These are phyloP conservation scores for Spergularia marina DNA, from an alignment of 148 eudicot species.

Conservation along the genomic window DNA sequence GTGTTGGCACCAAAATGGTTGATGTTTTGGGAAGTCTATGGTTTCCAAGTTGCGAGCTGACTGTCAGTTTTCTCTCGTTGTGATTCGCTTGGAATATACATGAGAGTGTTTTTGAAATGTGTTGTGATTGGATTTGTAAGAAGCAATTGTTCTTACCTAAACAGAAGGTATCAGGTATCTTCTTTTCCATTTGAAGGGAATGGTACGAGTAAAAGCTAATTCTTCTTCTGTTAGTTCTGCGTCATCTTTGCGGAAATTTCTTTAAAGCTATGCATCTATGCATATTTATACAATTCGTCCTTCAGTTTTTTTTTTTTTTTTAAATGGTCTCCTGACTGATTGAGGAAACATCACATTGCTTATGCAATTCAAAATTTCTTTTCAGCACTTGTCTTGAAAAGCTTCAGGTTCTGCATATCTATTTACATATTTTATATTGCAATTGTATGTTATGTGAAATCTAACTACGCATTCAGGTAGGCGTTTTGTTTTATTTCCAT, in stretches of 20 bases:
- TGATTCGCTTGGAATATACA: not conserved
- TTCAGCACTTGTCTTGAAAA: not conserved
- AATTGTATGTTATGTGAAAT: not conserved
- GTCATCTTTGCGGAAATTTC: not conserved
- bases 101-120: constrained; percentile 13
- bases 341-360: not conserved
- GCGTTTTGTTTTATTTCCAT: not conserved
- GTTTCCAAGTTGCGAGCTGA: not conserved
- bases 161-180: constrained; percentile 12
- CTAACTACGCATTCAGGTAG: not conserved
- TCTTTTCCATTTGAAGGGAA: constrained; percentile 1
- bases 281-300: not conserved
- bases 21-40: not conserved
- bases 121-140: constrained; percentile 7
- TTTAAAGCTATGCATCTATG: not conserved
- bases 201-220: not conserved
- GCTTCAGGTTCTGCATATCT: not conserved
- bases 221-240: not conserved
- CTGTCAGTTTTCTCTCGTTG: not conserved
- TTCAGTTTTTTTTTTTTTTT: not conserved
- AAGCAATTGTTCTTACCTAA: constrained; percentile 1
- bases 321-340: not conserved
- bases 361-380: not conserved
- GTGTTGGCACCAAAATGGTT: not conserved
- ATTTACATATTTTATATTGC: constrained; percentile 3